Base-by-base conservation (phyloP, 2,329 filamentous ascomycete genomes). In the Botrytis tulipae region DNA sequence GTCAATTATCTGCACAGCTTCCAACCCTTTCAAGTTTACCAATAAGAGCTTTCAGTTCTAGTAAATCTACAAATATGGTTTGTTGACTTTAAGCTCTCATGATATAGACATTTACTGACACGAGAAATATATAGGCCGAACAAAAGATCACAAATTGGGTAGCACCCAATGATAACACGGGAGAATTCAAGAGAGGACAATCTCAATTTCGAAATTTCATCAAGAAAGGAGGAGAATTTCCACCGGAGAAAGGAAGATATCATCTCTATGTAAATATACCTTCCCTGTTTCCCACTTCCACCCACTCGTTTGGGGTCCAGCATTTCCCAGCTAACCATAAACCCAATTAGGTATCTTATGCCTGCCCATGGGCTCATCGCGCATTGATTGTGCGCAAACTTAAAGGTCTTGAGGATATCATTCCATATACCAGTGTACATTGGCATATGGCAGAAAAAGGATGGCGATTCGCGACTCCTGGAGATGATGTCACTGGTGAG, bases 251-350 rank as follows among this genome's bases (percentile, higher is more conserved):
- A 84, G 93, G 88, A 71, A 88, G 96, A 73, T 99, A 99, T 82
- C 96, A 99, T 84, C 89, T 99, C 78, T 99, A 92, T 82, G 91
- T 82, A 90, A 91, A 81, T 97, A 87, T 97, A 97, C 82, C 94
- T 97, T 88, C 97, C 78, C 97, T 90, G 3, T 18, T 29, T 57
- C 48, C 25, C 48, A 51, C 10, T 51, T 51, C n/a, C 51, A 16
- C n/a, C 14, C n/a, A 54, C 29, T 54, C n/a, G 6, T 29, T 3
- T 18, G 25, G 80, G 88, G 88, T 7, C 91, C 89, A 82, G 89
- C 89, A 59, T 37, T 80, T 90, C 93, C 61, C 91, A 92, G 4
- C 59, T 62, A 59, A 70, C 4, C 42, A n/a, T 3, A 44, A 42
- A 10, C 14, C 22, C 3, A 16, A 65, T 48, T 22, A 80, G 79